phyloP scores from a whole-genome alignment of 2,329 filamentous ascomycete genomes.

The Penicillium sp. region DNA sequence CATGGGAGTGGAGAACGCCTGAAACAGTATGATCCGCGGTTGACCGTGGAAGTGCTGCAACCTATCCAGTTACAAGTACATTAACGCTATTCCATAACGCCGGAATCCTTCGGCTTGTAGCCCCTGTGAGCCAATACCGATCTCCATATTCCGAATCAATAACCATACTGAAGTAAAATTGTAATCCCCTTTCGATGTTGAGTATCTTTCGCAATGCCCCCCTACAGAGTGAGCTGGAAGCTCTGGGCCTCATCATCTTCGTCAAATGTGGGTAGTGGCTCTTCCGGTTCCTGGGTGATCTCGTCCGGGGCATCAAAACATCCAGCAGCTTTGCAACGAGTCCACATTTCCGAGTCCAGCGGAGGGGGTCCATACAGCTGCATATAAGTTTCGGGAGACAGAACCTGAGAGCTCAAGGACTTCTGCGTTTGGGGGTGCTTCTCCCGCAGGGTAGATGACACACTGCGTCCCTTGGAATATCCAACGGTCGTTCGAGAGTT shows the following conservation, averaged over 20 bases:
- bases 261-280: conserved; percentile 32
- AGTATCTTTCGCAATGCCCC: neutral
- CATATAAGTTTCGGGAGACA: conserved; percentile 46
- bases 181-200: neutral
- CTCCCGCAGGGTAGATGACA: conserved; percentile 34
- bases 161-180: conserved; percentile 14
- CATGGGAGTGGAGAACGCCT: conserved; percentile 23
- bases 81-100: conserved; percentile 17
- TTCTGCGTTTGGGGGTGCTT: conserved; percentile 25
- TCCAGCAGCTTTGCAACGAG: conserved; percentile 40
- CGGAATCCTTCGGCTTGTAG: conserved; percentile 8
- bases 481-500: conserved; percentile 80
- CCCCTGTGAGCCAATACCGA: conserved; percentile 5
- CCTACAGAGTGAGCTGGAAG: conserved; percentile 43
- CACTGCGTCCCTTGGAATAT: conserved; percentile 71
- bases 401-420: conserved; percentile 23
- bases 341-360: conserved; percentile 47
- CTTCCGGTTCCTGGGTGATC: conserved; percentile 26
- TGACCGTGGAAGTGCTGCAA: neutral
- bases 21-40: conserved; percentile 30
- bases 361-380: conserved; percentile 45
- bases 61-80: conserved; percentile 8
- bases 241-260: conserved; percentile 42
- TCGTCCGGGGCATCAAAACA: conserved; percentile 35
- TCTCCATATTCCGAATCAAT: conserved; percentile 5